These are phyloP conservation scores for Coffea eugenioides DNA, from an alignment of 257 asterid species.

Conservation along the genomic window DNA sequence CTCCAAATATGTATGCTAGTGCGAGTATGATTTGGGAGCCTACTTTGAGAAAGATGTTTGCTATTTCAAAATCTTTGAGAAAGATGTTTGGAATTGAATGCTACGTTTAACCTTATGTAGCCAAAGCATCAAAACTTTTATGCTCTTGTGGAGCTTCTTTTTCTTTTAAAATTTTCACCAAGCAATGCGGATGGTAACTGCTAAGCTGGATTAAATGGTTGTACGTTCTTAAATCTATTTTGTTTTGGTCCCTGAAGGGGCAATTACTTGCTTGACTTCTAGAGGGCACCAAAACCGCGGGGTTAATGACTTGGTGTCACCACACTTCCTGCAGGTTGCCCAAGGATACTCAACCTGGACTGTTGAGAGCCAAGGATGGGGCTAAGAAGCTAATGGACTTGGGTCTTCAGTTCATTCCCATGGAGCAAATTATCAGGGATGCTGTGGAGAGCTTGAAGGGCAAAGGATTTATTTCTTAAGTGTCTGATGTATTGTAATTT, in stretches of 20 bases:
- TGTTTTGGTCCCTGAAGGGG: background rate
- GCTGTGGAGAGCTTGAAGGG: slow-evolving; percentile 68
- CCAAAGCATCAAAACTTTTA: background rate
- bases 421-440: slow-evolving; percentile 80
- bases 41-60: too few relatives aligned
- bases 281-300: background rate
- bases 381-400: slow-evolving; percentile 63
- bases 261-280: background rate
- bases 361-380: slow-evolving; percentile 56
- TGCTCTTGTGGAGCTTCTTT: background rate
- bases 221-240: background rate
- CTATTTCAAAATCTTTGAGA: too few relatives aligned
- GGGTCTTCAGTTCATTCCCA: slow-evolving; percentile 66
- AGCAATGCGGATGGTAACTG: background rate
- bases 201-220: background rate
- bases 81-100: too few relatives aligned
- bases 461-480: slow-evolving; percentile 56
- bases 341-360: slow-evolving; percentile 71
- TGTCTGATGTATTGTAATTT: too few relatives aligned
- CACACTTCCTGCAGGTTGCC: slow-evolving; percentile 49
- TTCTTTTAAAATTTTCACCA: background rate
- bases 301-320: background rate
- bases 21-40: background rate
- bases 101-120: too few relatives aligned
- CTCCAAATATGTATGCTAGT: background rate